Conservation (phyloP, 805 yeast species). For the Metschnikowia rubicola region DNA sequence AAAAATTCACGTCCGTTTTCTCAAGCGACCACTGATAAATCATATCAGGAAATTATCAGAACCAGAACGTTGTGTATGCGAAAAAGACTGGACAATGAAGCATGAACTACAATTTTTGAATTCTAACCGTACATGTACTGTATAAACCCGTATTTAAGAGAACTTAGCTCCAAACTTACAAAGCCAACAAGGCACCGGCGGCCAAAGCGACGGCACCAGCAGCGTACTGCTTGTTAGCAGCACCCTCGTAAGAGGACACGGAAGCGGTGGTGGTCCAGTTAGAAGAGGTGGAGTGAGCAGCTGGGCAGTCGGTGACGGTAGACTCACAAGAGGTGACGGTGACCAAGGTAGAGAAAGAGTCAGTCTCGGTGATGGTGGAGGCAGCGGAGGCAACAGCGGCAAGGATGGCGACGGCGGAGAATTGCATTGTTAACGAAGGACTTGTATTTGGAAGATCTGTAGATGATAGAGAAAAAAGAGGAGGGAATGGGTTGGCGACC, state of each 20-base stretch:
- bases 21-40: too few species aligned
- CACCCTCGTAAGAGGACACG: conserved; percentile 32
- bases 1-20: too few species aligned
- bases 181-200: conserved; percentile 45
- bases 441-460: conserved; percentile 27
- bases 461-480: conserved; percentile 18
- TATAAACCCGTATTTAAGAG: neutral
- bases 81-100: too few species aligned
- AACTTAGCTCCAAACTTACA: conserved; percentile 18
- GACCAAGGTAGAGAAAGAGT: conserved; percentile 32
- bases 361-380: conserved; percentile 28
- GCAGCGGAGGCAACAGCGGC: conserved; percentile 37
- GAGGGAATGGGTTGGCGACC: neutral
- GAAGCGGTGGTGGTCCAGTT: conserved; percentile 22
- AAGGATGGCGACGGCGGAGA: conserved; percentile 37
- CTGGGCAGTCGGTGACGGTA: conserved; percentile 49
- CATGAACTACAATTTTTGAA: neutral
- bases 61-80: too few species aligned
- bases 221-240: conserved; percentile 33
- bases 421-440: conserved; percentile 40
- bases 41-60: too few species aligned
- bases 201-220: conserved; percentile 48
- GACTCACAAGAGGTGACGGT: conserved; percentile 47
- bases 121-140: conserved; percentile 4
- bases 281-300: conserved; percentile 14